These are phyloP conservation scores for Pythium oligandrum DNA, from an alignment of 352 stramenopile species.

Conservation along the genomic window DNA sequence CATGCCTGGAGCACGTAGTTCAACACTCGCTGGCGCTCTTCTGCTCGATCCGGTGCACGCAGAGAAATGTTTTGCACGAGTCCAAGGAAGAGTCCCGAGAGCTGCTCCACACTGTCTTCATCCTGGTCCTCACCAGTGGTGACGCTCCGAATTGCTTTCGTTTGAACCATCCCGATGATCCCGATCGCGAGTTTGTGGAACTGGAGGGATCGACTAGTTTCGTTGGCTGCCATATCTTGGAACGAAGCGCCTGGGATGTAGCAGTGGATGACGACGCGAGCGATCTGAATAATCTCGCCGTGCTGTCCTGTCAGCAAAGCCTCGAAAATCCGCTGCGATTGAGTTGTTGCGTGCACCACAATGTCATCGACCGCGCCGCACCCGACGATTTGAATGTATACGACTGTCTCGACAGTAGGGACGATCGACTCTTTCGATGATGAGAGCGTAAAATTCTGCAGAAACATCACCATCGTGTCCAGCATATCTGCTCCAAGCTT, in stretches of 20 bases:
- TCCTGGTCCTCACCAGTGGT: constrained; percentile 12
- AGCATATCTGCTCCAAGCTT: constrained; percentile 57
- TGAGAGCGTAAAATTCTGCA: constrained; percentile 55
- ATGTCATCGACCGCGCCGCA: constrained; percentile 31
- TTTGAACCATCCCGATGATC: constrained; percentile 37
- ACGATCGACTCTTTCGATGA: constrained; percentile 69
- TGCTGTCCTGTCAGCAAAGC: constrained; percentile 44
- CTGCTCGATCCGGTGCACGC: constrained; percentile 56
- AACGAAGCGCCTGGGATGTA: constrained; percentile 69
- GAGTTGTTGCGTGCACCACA: constrained; percentile 26
- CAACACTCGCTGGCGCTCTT: constrained; percentile 69
- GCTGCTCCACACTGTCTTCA: constrained; percentile 23
- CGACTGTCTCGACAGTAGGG: constrained; percentile 59
- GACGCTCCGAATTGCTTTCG: constrained; percentile 5
- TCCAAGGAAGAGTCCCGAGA: constrained; percentile 26
- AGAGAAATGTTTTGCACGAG: constrained; percentile 79
- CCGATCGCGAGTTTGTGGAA: constrained; percentile 70
- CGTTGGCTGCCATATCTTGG: constrained; percentile 51
- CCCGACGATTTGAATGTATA: constrained; percentile 52
- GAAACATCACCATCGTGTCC: constrained; percentile 50
- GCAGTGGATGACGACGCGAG: constrained; percentile 57
- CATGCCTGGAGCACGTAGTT: constrained; percentile 39
- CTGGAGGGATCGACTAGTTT: constrained; percentile 43
- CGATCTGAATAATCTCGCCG: constrained; percentile 48
- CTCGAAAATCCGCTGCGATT: constrained; percentile 42